Evolutionary conservation across 805 yeast species (phyloP).

Genomic region (Candida germanica): DNA sequence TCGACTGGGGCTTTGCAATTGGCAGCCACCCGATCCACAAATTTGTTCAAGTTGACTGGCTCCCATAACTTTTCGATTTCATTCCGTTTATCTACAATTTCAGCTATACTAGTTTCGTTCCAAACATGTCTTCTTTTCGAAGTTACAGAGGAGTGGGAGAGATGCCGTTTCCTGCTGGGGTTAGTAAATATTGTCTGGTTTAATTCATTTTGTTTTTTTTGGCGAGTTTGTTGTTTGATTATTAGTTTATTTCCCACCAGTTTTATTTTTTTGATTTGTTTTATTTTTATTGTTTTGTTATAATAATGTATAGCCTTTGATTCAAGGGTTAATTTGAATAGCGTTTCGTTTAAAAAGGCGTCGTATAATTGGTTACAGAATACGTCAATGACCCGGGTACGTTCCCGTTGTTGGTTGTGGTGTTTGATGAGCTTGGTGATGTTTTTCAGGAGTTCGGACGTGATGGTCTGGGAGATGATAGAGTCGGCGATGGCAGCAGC

Average conservation of each 20-base stretch:
- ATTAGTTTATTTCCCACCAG: constrained; percentile 20
- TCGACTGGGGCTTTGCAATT: constrained; percentile 23
- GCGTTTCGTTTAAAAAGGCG: constrained; percentile 61
- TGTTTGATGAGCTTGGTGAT: constrained; percentile 23
- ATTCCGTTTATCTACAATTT: constrained; percentile 24
- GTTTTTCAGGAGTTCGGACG: too few species aligned
- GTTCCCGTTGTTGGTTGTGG: constrained; percentile 20
- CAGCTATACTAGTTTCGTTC: constrained; percentile 15
- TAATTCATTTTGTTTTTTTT: constrained; percentile 27
- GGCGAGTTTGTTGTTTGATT: constrained; percentile 21
- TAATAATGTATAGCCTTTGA: constrained; percentile 44
- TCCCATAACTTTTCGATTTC: constrained; percentile 45
- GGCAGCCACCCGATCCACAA: constrained; percentile 28
- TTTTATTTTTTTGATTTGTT: constrained; percentile 29
- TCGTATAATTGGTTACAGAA: constrained; percentile 51
- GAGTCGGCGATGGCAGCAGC: too few species aligned
- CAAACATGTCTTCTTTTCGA: constrained; percentile 10
- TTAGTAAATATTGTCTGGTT: constrained; percentile 23
- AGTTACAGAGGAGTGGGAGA: constrained; percentile 12
- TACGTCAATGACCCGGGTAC: constrained; percentile 25
- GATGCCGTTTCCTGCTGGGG: constrained; percentile 12
- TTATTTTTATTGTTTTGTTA: constrained; percentile 25
- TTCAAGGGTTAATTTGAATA: constrained; percentile 42
- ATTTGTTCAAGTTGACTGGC: constrained; percentile 38
- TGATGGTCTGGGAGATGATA: too few species aligned